Conservation (phyloP, 345 rosid genomes). For the Cardamine resedifolia region DNA sequence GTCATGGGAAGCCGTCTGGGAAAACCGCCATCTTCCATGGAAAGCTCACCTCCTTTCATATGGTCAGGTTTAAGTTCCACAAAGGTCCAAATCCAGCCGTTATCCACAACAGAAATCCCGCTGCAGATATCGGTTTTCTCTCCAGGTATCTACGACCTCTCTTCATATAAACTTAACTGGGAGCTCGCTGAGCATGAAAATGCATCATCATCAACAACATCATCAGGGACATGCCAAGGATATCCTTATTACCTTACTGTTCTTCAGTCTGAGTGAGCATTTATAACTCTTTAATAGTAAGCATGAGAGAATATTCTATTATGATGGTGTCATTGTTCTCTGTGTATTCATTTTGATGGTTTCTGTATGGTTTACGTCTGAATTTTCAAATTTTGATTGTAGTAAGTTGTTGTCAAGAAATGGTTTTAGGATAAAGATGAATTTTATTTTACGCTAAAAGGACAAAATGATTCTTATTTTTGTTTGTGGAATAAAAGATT, state of each 20-base stretch:
- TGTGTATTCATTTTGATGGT: conserved; percentile 34
- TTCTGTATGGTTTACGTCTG: conserved; percentile 15
- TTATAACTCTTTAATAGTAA: not conserved
- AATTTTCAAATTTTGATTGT: conserved; percentile 28
- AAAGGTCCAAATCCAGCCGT: conserved; percentile 53
- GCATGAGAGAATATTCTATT: conserved; percentile 15
- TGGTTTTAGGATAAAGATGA: conserved; percentile 10
- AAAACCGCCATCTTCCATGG: conserved; percentile 44
- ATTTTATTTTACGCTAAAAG: not conserved
- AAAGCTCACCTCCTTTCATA: conserved; percentile 60
- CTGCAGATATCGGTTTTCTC: conserved; percentile 71
- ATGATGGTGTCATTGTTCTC: conserved; percentile 5
- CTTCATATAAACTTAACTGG: conserved; percentile 78
- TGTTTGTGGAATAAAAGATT: conserved; percentile 20
- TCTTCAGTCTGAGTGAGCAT: conserved; percentile 50
- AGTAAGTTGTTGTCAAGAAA: conserved; percentile 27
- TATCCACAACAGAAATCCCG: conserved; percentile 55
- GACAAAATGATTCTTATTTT: not conserved
- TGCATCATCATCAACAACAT: conserved; percentile 30
- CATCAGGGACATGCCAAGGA: conserved; percentile 68
- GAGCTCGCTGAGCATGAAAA: conserved; percentile 43
- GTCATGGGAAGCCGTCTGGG: conserved; percentile 34
- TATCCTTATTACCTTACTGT: conserved; percentile 71
- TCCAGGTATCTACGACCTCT: conserved; percentile 76
- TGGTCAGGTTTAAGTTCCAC: conserved; percentile 86